Base-by-base conservation (phyloP, 331 rosid species). In the Quercus phellos region DNA sequence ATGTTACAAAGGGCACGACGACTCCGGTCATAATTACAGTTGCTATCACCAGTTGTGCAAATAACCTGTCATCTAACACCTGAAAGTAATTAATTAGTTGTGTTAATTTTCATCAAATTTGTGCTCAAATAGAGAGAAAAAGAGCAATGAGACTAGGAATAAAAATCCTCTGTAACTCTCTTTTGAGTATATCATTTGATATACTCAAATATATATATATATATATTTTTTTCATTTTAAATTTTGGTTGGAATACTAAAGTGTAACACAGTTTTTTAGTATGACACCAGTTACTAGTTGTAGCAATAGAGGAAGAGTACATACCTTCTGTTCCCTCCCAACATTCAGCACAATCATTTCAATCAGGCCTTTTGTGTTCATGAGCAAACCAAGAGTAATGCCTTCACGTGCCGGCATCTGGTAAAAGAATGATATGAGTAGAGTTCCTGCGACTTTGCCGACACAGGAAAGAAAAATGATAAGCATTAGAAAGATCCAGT, bases 331-430 rank as follows among this genome's bases (percentile, higher is more conserved):
- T 73, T 95, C 98, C 75, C 80, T 91, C 14, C 98, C 98, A 4
- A 95, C 90, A 32, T 91, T 95, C 53, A 95, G 93, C 59, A 95
- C 89, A 7, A 92, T 83, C 81, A 95, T 79, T 72, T 95, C 99
- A 8, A 94, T 71, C 14, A 94, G 92, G 79, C 99, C 99, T 76
- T 92, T 95, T 10, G 96, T 83, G 87, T 95, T 95, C 98, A 92
- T 90, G 73, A 95, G 97, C 79, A 92, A 74, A 27, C 98, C 99
- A 10, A 92, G 91, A 3, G 92, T 87, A 34, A 83, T 74, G 1
- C 93, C 94, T 75, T 95, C 99, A 2, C 81, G 82, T 56, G 84
- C 2, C 2, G 96, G 74, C 93, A 95, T 92, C 43, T 85, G 87
- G 76, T 88, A 92, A 61, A 74, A 87, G 30, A 86, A 4, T 51